Percentiles rank a stretch among this genome's conserved stretches.
Conservation (phyloP, 805 yeast genomes). For the Candida tallmaniae region DNA sequence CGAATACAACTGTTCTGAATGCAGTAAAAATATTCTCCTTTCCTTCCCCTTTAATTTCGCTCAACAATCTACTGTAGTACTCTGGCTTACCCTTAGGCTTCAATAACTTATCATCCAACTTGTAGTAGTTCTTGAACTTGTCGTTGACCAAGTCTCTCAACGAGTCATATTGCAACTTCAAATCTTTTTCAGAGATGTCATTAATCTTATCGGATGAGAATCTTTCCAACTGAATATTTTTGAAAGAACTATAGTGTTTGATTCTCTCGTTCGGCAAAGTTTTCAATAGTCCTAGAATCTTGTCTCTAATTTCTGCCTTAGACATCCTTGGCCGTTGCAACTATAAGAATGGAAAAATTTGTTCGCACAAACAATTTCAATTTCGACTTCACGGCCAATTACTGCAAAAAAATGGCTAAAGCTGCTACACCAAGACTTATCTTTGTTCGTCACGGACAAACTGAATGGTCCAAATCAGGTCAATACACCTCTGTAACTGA, state of each 20-base stretch:
- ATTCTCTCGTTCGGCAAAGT: slow-evolving; percentile 66
- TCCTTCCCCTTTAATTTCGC: slow-evolving; percentile 67
- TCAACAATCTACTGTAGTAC: slow-evolving; percentile 67
- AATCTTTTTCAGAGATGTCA: slow-evolving; percentile 44
- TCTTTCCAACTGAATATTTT: slow-evolving; percentile 52
- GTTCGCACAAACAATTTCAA: too few species aligned
- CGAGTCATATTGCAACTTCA: slow-evolving; percentile 56
- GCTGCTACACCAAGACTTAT: slow-evolving; percentile 60
- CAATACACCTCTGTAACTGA: slow-evolving; percentile 89
- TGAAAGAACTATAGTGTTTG: slow-evolving; percentile 66
- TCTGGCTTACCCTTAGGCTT: slow-evolving; percentile 82
- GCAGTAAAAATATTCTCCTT: slow-evolving; percentile 65
- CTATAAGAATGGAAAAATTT: too few species aligned
- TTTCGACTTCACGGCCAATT: too few species aligned
- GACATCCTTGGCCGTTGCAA: too few species aligned
- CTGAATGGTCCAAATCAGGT: slow-evolving; percentile 94
- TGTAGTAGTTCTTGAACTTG: slow-evolving; percentile 60
- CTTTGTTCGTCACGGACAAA: slow-evolving; percentile 82
- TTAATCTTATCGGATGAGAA: slow-evolving; percentile 32
- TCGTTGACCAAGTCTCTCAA: slow-evolving; percentile 53
- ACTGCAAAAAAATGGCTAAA: slow-evolving; percentile 11
- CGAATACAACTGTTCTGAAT: slow-evolving; percentile 69
- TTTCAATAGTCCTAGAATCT: slow-evolving; percentile 54
- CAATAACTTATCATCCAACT: slow-evolving; percentile 59
- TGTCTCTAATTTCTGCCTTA: slow-evolving; percentile 48